Evolutionary conservation across 2,329 filamentous ascomycete species (phyloP), one percentile per base, ranked within the genome.

Genomic region (Cadophora sp.): DNA sequence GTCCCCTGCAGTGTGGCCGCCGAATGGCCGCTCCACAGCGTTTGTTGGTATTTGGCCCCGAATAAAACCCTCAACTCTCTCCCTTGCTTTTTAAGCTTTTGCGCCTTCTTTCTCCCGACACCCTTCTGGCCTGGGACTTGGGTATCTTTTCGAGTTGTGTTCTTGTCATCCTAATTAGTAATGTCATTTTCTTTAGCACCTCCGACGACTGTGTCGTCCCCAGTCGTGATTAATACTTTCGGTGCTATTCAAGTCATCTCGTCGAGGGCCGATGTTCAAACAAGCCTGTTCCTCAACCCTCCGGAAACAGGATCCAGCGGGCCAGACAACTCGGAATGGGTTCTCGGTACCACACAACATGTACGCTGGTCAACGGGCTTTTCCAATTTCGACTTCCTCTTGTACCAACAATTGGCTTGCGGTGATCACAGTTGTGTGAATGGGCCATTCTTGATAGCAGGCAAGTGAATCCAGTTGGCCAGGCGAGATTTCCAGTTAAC

Each of bases 231-330:
- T 22, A n/a, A 24, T 30, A 27, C 20, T 13, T 59, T 45, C 56
- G 56, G 20, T 2, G 13, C 13, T 1, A 24, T 27, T n/a, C 14
- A 22, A 6, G n/a, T 43, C 16, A 4, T 60, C 16, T n/a, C 27
- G 20, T 22, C 58, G 24, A 47, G 58, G 48, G 58, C 27, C n/a
- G 43, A 60, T 16, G 41, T 48, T 6, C 7, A 30, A 8, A 60
- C 58, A 13, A 48, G 33, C 18, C 14, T 60, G n/a, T 60, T 60
- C 7, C 41, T 60, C 14, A 60, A 60, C n/a, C 58, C 58, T 36
- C 41, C 58, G 1, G 24, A 16, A 4, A 60, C 58, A n/a, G 41
- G 58, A 13, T 18, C 22, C 24, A 60, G 33, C 14, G 58, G 58
- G 3, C 58, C 58, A 33, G 58, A 60, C 22, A 60, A 60, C n/a